Evolutionary conservation across 2,329 filamentous ascomycete genomes (phyloP).

Genomic region (Diaporthe caulivora): DNA sequence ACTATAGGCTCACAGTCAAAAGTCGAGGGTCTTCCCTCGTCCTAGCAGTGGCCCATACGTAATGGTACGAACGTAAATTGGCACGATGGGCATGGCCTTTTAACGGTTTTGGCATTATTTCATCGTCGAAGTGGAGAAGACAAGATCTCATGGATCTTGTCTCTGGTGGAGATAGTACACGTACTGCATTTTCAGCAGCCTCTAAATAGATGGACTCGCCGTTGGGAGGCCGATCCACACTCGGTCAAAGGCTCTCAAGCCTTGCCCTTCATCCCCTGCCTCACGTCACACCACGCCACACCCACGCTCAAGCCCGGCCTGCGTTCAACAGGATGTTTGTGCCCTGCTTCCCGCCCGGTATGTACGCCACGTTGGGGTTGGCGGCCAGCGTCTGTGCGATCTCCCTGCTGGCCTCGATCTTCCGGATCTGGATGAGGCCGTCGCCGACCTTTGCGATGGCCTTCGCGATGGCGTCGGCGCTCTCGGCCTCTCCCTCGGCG

Average conservation of each 20-base stretch:
- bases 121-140: conserved; percentile 40
- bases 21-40: neutral
- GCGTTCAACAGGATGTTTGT: conserved; percentile 68
- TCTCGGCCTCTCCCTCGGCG: conserved; percentile 97
- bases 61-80: neutral
- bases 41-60: too few relatives aligned
- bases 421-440: conserved; percentile 93
- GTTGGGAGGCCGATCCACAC: neutral
- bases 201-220: conserved; percentile 18
- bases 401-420: conserved; percentile 96
- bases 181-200: conserved; percentile 15
- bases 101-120: conserved; percentile 31
- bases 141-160: conserved; percentile 15
- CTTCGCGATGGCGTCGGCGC: conserved; percentile 93
- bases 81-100: neutral
- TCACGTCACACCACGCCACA: neutral
- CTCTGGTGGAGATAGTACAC: conserved; percentile 35
- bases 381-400: conserved; percentile 89
- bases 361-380: conserved; percentile 96
- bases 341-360: conserved; percentile 82
- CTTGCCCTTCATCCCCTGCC: neutral
- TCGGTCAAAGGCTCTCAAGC: neutral
- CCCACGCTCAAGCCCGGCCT: conserved; percentile 52
- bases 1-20: neutral
- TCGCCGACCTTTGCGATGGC: conserved; percentile 94